Percentiles rank a stretch among this genome's conserved stretches.
Evolutionary conservation across 306 rosid genomes (phyloP).

Genomic region (Luffa aegyptiaca): DNA sequence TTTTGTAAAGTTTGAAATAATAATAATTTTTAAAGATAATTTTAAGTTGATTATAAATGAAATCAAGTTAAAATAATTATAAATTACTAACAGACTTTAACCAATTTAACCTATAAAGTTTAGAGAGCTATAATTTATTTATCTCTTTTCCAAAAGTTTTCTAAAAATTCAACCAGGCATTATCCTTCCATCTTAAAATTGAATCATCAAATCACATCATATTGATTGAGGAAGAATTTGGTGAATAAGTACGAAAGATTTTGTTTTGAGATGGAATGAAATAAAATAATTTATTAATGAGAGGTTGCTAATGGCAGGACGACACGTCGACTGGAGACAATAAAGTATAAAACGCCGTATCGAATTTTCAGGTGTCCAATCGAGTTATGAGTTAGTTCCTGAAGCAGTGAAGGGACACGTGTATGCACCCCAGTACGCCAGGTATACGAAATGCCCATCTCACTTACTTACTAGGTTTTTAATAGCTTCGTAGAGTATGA

Average conservation of each 20-base stretch:
- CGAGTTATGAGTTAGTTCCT: background rate
- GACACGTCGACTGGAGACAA: background rate
- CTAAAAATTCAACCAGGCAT: too few species aligned
- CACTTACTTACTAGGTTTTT: background rate
- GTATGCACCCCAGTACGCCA: background rate
- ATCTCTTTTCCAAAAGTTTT: too few species aligned
- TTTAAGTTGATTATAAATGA: too few species aligned
- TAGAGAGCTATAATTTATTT: too few species aligned
- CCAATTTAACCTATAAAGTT: too few species aligned
- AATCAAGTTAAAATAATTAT: too few species aligned
- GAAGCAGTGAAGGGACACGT: background rate
- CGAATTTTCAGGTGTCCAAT: conserved; percentile 9
- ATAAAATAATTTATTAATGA: background rate
- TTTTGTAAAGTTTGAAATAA: too few species aligned
- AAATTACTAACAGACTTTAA: too few species aligned
- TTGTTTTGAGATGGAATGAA: background rate
- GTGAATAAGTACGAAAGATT: background rate
- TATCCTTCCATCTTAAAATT: background rate
- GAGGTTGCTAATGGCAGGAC: background rate
- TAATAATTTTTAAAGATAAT: too few species aligned
- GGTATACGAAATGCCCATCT: background rate
- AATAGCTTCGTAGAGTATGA: background rate
- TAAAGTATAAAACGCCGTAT: background rate
- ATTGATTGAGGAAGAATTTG: background rate
- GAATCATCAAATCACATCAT: background rate